Base-by-base conservation (phyloP, 2,329 filamentous ascomycete genomes). In the Cordyceps fumosorosea region DNA sequence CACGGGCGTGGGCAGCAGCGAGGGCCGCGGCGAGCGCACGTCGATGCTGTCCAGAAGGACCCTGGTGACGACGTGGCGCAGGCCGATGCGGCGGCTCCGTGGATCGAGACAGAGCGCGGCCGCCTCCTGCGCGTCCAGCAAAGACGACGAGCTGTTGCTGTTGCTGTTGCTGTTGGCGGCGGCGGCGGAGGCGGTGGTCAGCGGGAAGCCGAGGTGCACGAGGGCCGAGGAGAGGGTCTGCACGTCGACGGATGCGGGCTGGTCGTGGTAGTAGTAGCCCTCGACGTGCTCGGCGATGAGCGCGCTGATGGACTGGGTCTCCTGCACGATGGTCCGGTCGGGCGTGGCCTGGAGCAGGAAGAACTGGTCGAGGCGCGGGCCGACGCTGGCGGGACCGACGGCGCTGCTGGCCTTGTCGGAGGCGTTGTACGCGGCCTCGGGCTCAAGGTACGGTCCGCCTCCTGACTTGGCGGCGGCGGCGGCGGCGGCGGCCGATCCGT, bases 281-380 rank as follows among this genome's bases (percentile, higher is more conserved):
- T 78, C 71, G 45, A 77, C 73, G 63, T 80, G 78, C 44, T 75
- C 70, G 32, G 73, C 69, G 12, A 79, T 71, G 5, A 78, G 70
- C 5, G 71, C 67, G 1, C 69, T 68, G 3, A 79, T 61, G 0
- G 73, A 68, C 4, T 68, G 64, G 6, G 78, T 63, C 51, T 77
- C 75, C 4, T 63, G 50, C 4, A 65, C 63, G 10, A 78, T 71
- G 2, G 74, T 69, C n/a, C 70, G 67, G 62, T 79, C 76, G 0
- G 76, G 70, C 0, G 67, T 72, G 1, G 72, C 64, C 16, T 74
- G 71, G 12, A 76, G 69, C 12, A 37, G 34, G 7, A 78, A 69
- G 50, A 75, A 76, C 40, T 74, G 72, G n/a, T 67, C 66, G 8
- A 78, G 67, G 7, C 67, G 67, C 4, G 69, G 58, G 52, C 69